A percentile compares a stretch with the other conserved stretches of the same genome.
Conservation (phyloP, 805 yeast species). For the Yamadazyma ubonensis region DNA sequence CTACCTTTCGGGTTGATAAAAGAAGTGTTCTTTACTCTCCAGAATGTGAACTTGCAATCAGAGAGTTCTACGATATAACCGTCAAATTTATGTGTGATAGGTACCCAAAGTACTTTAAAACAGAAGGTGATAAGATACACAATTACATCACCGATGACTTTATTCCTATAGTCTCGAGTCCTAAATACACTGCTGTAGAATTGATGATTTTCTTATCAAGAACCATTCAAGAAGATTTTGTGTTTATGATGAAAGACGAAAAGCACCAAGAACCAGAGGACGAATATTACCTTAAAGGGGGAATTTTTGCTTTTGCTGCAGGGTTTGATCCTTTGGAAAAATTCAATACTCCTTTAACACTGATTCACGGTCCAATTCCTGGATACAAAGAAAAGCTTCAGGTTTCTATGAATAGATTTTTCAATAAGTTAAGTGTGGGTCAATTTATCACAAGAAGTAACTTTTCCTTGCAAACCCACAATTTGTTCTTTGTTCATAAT, state of each 20-base stretch:
- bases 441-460: slow-evolving; percentile 41
- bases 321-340: slow-evolving; percentile 42
- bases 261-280: slow-evolving; percentile 28
- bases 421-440: slow-evolving; percentile 33
- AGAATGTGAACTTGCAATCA: slow-evolving; percentile 34
- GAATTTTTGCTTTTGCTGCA: slow-evolving; percentile 46
- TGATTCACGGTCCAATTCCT: slow-evolving; percentile 43
- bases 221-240: slow-evolving; percentile 43
- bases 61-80: slow-evolving; percentile 34
- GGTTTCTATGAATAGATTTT: slow-evolving; percentile 41
- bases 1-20: slow-evolving; percentile 23
- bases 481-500: slow-evolving; percentile 36
- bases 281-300: slow-evolving; percentile 44
- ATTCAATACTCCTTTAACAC: slow-evolving; percentile 37
- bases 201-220: slow-evolving; percentile 24
- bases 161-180: slow-evolving; percentile 16
- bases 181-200: slow-evolving; percentile 11
- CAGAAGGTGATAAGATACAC: slow-evolving; percentile 18
- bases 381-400: slow-evolving; percentile 40
- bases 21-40: slow-evolving; percentile 33
- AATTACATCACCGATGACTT: slow-evolving; percentile 27
- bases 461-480: slow-evolving; percentile 41
- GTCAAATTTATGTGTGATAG: slow-evolving; percentile 33
- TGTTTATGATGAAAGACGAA: slow-evolving; percentile 37
- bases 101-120: slow-evolving; percentile 38